Evolutionary conservation across 768 basidiomycete genomes (phyloP).

Genomic region (Boletellus ananiceps): DNA sequence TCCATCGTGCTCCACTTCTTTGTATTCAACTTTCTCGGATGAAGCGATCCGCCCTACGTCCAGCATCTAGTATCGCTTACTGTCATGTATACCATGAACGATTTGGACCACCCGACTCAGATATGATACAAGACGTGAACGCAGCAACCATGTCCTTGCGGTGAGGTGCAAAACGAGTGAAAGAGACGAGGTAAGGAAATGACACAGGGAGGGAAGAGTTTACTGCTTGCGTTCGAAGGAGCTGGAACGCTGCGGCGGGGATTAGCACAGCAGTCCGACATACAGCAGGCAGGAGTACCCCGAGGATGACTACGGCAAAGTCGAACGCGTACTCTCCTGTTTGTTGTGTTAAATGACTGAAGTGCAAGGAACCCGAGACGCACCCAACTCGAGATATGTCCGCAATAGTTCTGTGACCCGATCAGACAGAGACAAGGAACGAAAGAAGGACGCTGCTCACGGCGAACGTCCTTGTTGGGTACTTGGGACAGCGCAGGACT

Average conservation of each 20-base stretch:
- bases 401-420: conserved; percentile 54
- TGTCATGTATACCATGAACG: background rate
- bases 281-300: conserved; percentile 41
- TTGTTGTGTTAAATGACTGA: background rate
- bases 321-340: conserved; percentile 84
- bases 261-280: conserved; percentile 1
- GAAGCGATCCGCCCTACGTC: conserved; percentile 7
- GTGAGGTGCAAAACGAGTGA: conserved; percentile 1
- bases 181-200: background rate
- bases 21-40: conserved; percentile 97
- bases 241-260: conserved; percentile 50
- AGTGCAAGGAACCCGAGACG: conserved; percentile 18
- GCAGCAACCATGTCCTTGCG: background rate
- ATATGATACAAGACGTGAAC: conserved; percentile 12
- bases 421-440: background rate
- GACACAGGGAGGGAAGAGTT: background rate
- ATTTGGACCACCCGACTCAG: background rate
- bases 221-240: conserved; percentile 59
- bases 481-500: conserved; percentile 74
- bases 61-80: too few relatives aligned
- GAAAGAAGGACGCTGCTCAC: conserved; percentile 43
- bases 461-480: conserved; percentile 84
- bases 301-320: conserved; percentile 78
- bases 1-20: conserved; percentile 97
- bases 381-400: conserved; percentile 78